phyloP scores from a whole-genome alignment of 176 grass and related monocot genomes.

The Rhipidocladum racemiflorum region DNA sequence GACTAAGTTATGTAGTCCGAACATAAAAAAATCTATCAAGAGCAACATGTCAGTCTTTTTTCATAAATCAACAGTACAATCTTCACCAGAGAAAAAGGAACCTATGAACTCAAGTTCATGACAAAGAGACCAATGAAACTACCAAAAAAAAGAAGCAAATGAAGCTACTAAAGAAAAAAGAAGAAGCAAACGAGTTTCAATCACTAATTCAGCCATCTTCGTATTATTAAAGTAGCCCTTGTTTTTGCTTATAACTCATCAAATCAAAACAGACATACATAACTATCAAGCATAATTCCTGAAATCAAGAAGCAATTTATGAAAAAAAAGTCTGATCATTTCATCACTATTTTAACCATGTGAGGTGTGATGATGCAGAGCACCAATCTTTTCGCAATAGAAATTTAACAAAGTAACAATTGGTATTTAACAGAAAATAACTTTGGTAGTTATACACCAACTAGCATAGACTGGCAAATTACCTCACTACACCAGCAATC shows the following conservation, averaged over 20 bases:
- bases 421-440: neutral
- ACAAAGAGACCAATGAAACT: too few species aligned
- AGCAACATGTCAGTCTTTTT: neutral
- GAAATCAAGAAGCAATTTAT: neutral
- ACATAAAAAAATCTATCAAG: neutral
- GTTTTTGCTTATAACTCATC: too few species aligned
- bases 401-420: neutral
- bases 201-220: neutral
- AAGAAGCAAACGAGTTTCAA: neutral
- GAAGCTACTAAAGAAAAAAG: neutral
- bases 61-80: too few species aligned
- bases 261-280: neutral
- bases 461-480: neutral
- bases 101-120: too few species aligned
- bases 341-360: neutral
- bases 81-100: too few species aligned
- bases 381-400: neutral
- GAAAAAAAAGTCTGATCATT: neutral
- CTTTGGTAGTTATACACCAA: neutral
- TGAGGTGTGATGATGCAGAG: neutral
- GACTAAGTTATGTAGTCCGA: neutral
- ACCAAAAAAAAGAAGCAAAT: neutral
- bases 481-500: neutral
- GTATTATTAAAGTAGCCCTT: neutral
- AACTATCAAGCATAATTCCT: neutral